Conservation (phyloP, 2,329 filamentous ascomycete genomes). For the Pestalotiopsis sp. region DNA sequence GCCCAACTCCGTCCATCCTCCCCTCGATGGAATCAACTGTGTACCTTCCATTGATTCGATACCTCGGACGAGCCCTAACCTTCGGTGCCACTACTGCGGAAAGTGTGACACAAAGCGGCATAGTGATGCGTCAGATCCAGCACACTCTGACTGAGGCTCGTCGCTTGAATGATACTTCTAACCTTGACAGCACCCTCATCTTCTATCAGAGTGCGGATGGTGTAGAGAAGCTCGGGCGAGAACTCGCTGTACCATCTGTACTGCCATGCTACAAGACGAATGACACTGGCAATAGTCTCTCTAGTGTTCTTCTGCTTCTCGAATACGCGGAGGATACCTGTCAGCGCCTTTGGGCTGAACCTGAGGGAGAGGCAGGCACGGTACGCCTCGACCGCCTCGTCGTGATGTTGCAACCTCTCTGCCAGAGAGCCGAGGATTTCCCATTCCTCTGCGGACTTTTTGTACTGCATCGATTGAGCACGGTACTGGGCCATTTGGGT, state of each 20-base stretch:
- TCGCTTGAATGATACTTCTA: conserved; percentile 94
- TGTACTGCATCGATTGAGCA: conserved; percentile 91
- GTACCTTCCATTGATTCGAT: not conserved
- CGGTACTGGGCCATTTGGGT: conserved; percentile 97
- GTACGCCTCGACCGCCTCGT: conserved; percentile 93
- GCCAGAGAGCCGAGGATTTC: conserved; percentile 94
- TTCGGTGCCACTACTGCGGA: conserved; percentile 91
- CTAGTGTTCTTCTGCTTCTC: conserved; percentile 78
- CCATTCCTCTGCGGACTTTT: conserved; percentile 97
- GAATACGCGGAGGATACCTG: conserved; percentile 79
- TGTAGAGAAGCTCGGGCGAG: conserved; percentile 84
- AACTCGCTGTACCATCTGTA: conserved; percentile 99
- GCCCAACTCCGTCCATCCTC: not conserved
- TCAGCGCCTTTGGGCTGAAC: conserved; percentile 91
- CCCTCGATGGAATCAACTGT: conserved; percentile 1
- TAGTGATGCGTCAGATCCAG: conserved; percentile 96
- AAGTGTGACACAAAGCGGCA: conserved; percentile 89
- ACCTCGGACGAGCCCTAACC: conserved; percentile 48
- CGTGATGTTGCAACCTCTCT: conserved; percentile 86
- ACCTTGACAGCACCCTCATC: conserved; percentile 98
- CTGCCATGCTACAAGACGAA: conserved; percentile 94
- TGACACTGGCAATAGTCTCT: conserved; percentile 81
- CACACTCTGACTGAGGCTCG: conserved; percentile 88
- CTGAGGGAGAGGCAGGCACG: conserved; percentile 82
- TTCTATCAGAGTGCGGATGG: conserved; percentile 90